Evolutionary conservation across 2,329 filamentous ascomycete species (phyloP).

Genomic region (Aspergillus awamori): DNA sequence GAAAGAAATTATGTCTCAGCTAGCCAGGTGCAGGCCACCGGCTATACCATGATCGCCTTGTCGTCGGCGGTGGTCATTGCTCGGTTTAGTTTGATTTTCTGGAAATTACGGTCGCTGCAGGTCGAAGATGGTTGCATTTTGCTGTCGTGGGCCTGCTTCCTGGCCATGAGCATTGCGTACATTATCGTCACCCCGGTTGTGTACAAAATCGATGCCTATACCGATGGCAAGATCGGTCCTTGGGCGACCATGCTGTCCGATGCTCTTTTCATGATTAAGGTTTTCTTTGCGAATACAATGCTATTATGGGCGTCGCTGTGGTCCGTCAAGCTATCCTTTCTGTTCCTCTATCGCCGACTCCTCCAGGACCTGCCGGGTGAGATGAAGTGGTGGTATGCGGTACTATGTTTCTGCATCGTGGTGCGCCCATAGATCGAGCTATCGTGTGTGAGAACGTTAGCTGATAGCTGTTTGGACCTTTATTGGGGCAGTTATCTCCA

Average conservation of each 20-base stretch:
- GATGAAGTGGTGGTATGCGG: conserved; percentile 4
- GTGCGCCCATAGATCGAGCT: neutral
- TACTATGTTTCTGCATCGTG: neutral
- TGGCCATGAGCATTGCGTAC: conserved; percentile 2
- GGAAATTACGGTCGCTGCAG: conserved; percentile 1
- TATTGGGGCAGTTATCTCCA: neutral
- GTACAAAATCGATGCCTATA: neutral
- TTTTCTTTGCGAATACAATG: neutral
- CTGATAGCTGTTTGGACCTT: neutral
- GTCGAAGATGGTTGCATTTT: neutral
- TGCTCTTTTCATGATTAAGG: neutral
- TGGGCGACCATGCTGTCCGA: conserved; percentile 2
- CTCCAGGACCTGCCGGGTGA: neutral
- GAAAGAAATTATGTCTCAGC: conserved; percentile 1
- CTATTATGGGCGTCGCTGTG: neutral
- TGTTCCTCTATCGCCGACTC: neutral
- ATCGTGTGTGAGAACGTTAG: neutral
- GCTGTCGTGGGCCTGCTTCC: neutral
- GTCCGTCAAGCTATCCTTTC: neutral
- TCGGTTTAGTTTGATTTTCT: neutral
- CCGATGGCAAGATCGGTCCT: neutral
- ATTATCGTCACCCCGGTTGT: neutral
- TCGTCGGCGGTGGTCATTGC: conserved; percentile 1
- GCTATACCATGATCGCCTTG: conserved; percentile 1
- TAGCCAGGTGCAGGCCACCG: neutral